Evolutionary conservation across 441 rosid genomes (phyloP), one percentile per base, ranked within the genome.

Genomic region (Hypseocharis bilobata): DNA sequence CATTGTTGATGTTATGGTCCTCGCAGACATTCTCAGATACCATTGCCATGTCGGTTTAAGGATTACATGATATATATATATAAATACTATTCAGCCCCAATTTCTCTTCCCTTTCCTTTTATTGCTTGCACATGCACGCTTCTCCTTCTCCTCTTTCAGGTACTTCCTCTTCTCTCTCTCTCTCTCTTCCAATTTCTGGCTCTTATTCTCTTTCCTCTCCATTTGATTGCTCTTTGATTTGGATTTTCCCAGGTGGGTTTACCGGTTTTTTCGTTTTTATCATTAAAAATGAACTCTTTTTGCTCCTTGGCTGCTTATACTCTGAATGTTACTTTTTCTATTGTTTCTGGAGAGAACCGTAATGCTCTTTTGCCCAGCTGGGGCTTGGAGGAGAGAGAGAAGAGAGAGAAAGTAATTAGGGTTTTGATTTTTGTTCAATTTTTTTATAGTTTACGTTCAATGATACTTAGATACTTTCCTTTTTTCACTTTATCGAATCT

Each of bases 1-100:
- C 57, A 34, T 49, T 52, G 58, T 8, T 22, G 58, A 52, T 44
- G 78, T 54, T 27, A 29, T 40, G 77, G 66, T 54, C 69, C 58
- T 29, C 62, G 10, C 67, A 59, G 71, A 71, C 80, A 74, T 64
- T 71, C 73, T 42, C 16, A 76, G 81, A 77, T 76, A 72, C 76
- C 79, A 64, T 54, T 52, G 30, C 58, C 58, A 6, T 67, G 58
- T 69, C 54, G 63, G 42, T 56, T 69, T n/a, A n/a, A n/a, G n/a
- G n/a, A n/a, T n/a, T n/a, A n/a, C n/a, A n/a, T n/a, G n/a, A n/a
- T n/a, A n/a, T n/a, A n/a, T 59, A 17, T 59, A 8, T 26, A 40
- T 60, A 54, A 22, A 49, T 30, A 11, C 52, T 0, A 32, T 0
- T 17, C 2, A 55, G 20, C 27, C 25, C 27, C 60, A 3, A 3